These are phyloP conservation scores for Kitagawia praeruptora DNA, from an alignment of 129 eudicot genomes.

Conservation along the genomic window DNA sequence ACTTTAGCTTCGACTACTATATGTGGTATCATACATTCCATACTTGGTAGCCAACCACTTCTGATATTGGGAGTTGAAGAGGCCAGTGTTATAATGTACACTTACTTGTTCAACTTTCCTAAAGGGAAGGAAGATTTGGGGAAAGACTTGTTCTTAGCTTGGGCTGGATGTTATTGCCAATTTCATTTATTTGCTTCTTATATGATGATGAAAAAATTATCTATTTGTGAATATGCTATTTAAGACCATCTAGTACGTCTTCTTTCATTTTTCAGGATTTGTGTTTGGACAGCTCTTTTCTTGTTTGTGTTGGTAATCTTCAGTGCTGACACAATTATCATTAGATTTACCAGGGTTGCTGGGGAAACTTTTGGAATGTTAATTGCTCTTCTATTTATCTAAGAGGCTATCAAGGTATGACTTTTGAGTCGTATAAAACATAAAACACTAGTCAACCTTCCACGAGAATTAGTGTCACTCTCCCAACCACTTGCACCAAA, in stretches of 20 bases:
- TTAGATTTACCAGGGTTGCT: constrained; percentile 33
- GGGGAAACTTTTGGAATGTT: constrained; percentile 46
- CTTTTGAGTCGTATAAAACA: neutral
- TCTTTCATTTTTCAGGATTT: constrained; percentile 22
- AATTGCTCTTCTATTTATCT: constrained; percentile 38
- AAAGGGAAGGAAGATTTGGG: constrained; percentile 20
- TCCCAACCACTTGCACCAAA: too few relatives aligned
- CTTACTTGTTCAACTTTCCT: constrained; percentile 33
- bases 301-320: constrained; percentile 29
- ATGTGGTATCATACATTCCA: constrained; percentile 35
- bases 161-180: constrained; percentile 36
- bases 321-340: constrained; percentile 6
- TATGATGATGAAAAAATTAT: neutral
- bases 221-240: neutral
- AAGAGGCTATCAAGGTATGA: constrained; percentile 22
- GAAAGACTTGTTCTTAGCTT: constrained; percentile 30
- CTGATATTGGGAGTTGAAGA: constrained; percentile 45
- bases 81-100: constrained; percentile 41
- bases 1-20: too few relatives aligned
- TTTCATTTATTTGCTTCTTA: neutral
- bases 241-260: neutral
- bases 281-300: constrained; percentile 43
- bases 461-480: too few relatives aligned
- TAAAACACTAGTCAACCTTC: neutral
- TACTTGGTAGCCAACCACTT: constrained; percentile 42